Base-by-base conservation (phyloP, 2,329 filamentous ascomycete species). In the Pseudocercospora vitis region DNA sequence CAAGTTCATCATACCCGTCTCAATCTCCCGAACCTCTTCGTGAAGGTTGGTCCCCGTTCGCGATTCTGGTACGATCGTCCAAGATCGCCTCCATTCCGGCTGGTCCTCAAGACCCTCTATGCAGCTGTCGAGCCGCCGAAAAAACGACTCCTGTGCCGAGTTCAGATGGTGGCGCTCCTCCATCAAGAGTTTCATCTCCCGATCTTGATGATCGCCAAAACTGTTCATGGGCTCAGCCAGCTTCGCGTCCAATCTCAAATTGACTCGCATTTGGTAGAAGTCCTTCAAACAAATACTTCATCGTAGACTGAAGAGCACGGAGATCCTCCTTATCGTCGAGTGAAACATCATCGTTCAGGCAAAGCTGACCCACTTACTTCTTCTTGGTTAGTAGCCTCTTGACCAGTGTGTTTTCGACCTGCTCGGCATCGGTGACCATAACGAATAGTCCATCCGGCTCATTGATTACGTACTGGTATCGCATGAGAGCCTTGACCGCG, bases 371-470 rank as follows among this genome's bases (percentile, higher is more conserved):
- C 11, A 48, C 46, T 21, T 48, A 21, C 16, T 48, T 48, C 46
- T 48, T 48, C 21, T 48, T 48, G 9, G 31, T 37, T 6, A 48
- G 3, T 31, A 48, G 23, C 7, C 50, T n/a, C 24, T 53, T 53
- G 44, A 39, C 40, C 12, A 53, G 5, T 11, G 50, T 48, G 1
- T 8, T 37, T 24, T 53, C 42, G 14, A 53, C 50, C 14, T 53
- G 50, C 3, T 53, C 50, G 5, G 50, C 42, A 26, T 53, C 50
- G 3, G 50, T 53, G 0, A 53, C 50, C 50, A 53, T 53, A 8
- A 53, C 50, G 16, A 53, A 53, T 8, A 53, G 19, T 1, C 29
- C 42, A 24, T 53, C 50, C 6, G 44, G 32, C 16, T 53, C 42
- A 14, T 29, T 14, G 16, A 53, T 31, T 7, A 48, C 50, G 11